Percentiles rank a stretch among this genome's conserved stretches.
Evolutionary conservation across 1,284 basidiomycete genomes (phyloP).

Genomic region (Naganishia cerealis): DNA sequence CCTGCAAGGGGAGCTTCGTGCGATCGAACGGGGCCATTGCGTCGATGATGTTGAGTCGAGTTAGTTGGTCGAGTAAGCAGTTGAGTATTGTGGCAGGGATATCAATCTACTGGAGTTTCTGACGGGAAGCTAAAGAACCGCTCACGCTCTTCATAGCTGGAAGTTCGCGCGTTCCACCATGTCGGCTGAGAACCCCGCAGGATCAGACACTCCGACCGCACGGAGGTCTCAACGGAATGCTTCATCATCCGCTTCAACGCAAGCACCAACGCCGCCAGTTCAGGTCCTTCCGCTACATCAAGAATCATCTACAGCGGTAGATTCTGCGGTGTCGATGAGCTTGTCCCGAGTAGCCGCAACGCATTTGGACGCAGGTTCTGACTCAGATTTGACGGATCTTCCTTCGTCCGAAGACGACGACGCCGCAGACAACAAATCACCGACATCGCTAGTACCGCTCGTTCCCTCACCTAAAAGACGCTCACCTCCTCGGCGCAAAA

Average conservation of each 20-base stretch:
- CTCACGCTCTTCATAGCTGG: not conserved
- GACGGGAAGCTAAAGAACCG: too few species aligned
- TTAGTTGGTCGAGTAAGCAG: too few species aligned
- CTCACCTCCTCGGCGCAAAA: not conserved
- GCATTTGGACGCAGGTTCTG: not conserved
- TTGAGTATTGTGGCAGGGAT: not conserved
- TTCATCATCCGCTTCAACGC: not conserved
- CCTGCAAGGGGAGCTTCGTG: too few species aligned
- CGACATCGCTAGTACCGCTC: not conserved
- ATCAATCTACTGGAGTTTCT: not conserved
- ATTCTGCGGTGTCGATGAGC: not conserved
- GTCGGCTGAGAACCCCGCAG: not conserved
- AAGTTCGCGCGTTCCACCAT: not conserved
- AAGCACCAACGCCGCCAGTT: not conserved
- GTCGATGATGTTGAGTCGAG: too few species aligned
- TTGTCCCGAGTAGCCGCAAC: not conserved
- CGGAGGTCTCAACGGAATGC: not conserved
- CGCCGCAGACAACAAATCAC: not conserved
- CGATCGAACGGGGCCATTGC: too few species aligned
- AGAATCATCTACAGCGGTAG: not conserved
- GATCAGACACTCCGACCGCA: not conserved
- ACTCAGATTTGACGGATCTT: conserved; percentile 6
- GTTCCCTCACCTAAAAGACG: not conserved
- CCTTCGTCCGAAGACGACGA: not conserved
- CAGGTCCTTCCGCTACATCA: not conserved